Conservation (phyloP, 1,284 basidiomycete genomes). For the Ustilago loliicola region DNA sequence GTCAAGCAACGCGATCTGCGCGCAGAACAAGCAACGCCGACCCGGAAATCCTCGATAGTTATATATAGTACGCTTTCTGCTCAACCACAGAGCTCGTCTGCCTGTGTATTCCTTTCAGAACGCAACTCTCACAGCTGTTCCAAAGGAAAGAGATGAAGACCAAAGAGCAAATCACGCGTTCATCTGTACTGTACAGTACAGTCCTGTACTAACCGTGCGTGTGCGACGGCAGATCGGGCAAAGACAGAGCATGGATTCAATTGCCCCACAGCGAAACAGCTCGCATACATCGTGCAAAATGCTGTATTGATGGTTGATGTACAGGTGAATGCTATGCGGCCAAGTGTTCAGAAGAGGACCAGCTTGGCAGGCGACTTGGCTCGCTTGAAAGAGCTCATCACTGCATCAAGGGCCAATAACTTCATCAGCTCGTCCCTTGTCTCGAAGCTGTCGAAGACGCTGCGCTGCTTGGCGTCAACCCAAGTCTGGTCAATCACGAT, state of each 20-base stretch:
- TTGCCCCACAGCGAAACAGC: neutral
- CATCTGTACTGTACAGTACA: too few species aligned
- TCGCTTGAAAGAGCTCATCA: conserved; percentile 34
- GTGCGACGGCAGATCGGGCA: neutral
- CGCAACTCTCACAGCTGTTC: neutral
- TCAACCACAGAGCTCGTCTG: neutral
- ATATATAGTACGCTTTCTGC: neutral
- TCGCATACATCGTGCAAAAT: neutral
- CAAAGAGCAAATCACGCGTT: neutral
- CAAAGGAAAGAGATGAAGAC: neutral
- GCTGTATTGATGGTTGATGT: conserved; percentile 4
- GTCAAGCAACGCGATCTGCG: conserved; percentile 13
- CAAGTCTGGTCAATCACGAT: conserved; percentile 64
- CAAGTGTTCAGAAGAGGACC: conserved; percentile 37
- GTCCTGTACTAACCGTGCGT: neutral
- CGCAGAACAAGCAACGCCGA: neutral
- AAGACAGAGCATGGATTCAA: neutral
- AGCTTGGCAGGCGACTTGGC: conserved; percentile 29
- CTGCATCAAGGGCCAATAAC: conserved; percentile 43
- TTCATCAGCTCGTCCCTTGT: conserved; percentile 61
- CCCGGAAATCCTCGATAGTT: neutral
- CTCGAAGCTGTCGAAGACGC: conserved; percentile 63
- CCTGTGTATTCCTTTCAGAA: too few species aligned
- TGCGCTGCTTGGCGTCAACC: conserved; percentile 63
- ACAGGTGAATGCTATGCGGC: conserved; percentile 1